phyloP scores from a whole-genome alignment of 768 basidiomycete genomes.

The Tylopilus vinaceipallidus region DNA sequence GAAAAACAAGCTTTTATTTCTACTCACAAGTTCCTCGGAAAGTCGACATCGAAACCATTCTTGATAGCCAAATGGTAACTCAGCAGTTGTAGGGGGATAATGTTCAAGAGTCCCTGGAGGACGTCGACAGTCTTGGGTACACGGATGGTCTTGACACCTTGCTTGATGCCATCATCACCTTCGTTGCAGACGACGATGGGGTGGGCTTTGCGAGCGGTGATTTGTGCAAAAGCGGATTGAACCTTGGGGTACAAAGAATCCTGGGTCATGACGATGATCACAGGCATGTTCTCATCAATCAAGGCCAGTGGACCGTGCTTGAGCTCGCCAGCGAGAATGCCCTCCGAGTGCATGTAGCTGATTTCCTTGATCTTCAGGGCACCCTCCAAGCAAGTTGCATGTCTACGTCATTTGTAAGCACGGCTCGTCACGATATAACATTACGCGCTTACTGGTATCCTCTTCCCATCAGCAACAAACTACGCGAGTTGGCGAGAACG shows the following conservation, averaged over 20 bases:
- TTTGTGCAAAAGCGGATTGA: conserved; percentile 93
- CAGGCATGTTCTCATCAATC: conserved; percentile 97
- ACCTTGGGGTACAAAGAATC: conserved; percentile 99
- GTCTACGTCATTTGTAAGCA: conserved; percentile 37
- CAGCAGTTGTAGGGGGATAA: conserved; percentile 93
- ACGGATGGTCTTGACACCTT: conserved; percentile 81
- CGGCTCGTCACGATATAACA: no score
- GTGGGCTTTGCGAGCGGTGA: conserved; percentile 95
- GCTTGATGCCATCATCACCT: conserved; percentile 75
- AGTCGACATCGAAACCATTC: conserved; percentile 97
- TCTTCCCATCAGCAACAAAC: conserved; percentile 93
- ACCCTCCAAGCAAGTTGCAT: conserved; percentile 97
- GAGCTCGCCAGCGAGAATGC: conserved; percentile 96
- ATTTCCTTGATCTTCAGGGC: conserved; percentile 99
- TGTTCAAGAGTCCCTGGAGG: conserved; percentile 93
- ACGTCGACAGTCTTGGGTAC: conserved; percentile 94
- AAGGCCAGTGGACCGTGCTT: conserved; percentile 98
- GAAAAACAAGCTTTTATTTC: not conserved
- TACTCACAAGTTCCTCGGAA: conserved; percentile 91
- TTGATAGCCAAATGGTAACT: conserved; percentile 95
- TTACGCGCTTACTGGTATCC: conserved; percentile 79
- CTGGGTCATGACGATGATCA: conserved; percentile 99
- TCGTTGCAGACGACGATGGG: conserved; percentile 96
- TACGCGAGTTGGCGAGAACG: conserved; percentile 74
- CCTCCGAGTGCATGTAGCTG: conserved; percentile 64